A percentile compares a stretch with the other conserved stretches of the same genome.
Conservation (phyloP, 768 basidiomycete species). For the Auriculariales sp. region DNA sequence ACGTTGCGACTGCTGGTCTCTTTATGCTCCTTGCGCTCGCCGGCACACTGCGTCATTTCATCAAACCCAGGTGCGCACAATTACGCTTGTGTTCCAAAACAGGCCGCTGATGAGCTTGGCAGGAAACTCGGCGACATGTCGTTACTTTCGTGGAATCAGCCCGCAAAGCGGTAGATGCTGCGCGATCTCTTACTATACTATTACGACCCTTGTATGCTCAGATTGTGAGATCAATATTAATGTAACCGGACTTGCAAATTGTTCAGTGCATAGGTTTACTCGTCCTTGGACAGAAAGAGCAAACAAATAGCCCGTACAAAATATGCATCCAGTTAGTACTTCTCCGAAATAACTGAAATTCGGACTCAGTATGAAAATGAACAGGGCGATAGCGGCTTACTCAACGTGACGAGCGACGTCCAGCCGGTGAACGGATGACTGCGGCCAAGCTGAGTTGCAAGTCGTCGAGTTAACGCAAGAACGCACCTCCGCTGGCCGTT, state of each 20-base stretch:
- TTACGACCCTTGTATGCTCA: background rate
- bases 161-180: constrained; percentile 1
- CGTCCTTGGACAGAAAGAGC: too few species aligned
- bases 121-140: constrained; percentile 83
- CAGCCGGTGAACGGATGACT: constrained; percentile 97
- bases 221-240: too few species aligned
- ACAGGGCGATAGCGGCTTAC: constrained; percentile 33
- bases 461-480: background rate
- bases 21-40: constrained; percentile 79
- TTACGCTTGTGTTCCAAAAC: constrained; percentile 1
- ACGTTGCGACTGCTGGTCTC: constrained; percentile 75
- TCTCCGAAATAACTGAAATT: constrained; percentile 47
- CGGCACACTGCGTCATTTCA: constrained; percentile 81
- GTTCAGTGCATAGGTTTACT: too few species aligned
- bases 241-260: too few species aligned
- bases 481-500: constrained; percentile 74
- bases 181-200: background rate
- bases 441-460: constrained; percentile 3
- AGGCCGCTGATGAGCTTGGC: constrained; percentile 8
- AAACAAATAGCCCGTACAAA: too few species aligned
- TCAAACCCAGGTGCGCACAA: constrained; percentile 70
- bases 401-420: constrained; percentile 80
- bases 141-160: constrained; percentile 73
- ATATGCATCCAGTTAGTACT: constrained; percentile 38
- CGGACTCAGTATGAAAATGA: background rate